Percentiles rank a stretch among this genome's conserved stretches.
phyloP scores from a whole-genome alignment of 1,284 basidiomycete species.

The Sphaerobolus stellatus region DNA sequence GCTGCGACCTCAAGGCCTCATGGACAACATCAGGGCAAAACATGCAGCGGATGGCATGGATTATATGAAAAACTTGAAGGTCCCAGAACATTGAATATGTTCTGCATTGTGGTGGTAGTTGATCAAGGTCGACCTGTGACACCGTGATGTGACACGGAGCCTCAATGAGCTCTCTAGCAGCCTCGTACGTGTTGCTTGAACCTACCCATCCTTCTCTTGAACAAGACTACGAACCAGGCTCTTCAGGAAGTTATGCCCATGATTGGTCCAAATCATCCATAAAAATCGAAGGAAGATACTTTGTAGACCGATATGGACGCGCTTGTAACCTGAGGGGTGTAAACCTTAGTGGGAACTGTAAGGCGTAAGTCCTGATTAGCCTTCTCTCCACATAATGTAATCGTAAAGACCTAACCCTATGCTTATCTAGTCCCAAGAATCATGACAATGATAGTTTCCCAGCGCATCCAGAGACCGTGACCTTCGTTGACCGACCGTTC shows the following conservation, averaged over 20 bases:
- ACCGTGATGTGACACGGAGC: too few relatives aligned
- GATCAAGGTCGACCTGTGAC: too few relatives aligned
- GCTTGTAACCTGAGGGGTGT: conserved; percentile 78
- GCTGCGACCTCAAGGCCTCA: too few relatives aligned
- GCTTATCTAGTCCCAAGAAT: conserved; percentile 53
- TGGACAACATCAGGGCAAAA: too few relatives aligned
- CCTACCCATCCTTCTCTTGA: conserved; percentile 9
- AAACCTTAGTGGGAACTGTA: conserved; percentile 79
- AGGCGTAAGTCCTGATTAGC: conserved; percentile 58
- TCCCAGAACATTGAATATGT: too few relatives aligned
- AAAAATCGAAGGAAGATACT: conserved; percentile 64
- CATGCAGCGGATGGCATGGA: too few relatives aligned
- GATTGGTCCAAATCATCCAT: conserved; percentile 69
- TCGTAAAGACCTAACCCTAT: background rate
- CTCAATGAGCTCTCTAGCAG: conserved; percentile 9
- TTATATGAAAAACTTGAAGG: too few relatives aligned
- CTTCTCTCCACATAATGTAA: background rate
- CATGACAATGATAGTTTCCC: conserved; percentile 65
- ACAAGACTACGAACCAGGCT: conserved; percentile 6
- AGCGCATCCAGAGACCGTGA: conserved; percentile 57
- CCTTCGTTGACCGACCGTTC: conserved; percentile 83
- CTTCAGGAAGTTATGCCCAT: conserved; percentile 56
- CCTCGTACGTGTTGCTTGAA: conserved; percentile 11
- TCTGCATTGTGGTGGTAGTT: too few relatives aligned
- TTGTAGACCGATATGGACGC: conserved; percentile 74